phyloP scores from a whole-genome alignment of 2,329 filamentous ascomycete species.

The Exophiala sideris region DNA sequence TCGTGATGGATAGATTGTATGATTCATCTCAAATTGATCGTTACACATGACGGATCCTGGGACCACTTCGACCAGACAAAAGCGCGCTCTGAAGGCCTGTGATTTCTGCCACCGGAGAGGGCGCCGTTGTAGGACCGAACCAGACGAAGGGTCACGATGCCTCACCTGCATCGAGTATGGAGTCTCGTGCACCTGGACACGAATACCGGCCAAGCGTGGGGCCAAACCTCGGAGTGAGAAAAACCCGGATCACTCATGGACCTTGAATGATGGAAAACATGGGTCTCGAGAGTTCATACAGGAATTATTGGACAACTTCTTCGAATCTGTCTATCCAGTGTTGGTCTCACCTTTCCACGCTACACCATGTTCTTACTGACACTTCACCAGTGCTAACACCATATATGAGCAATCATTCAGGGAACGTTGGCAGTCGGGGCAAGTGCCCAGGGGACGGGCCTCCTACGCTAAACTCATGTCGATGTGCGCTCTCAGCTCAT shows the following conservation, averaged over 20 bases:
- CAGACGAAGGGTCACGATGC: not conserved
- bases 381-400: not conserved
- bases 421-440: slow-evolving; percentile 1
- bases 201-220: slow-evolving; percentile 6
- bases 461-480: slow-evolving; percentile 6
- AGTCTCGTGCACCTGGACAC: slow-evolving; percentile 5
- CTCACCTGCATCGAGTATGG: slow-evolving; percentile 8
- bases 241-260: not conserved
- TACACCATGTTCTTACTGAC: not conserved
- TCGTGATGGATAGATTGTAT: too few species aligned
- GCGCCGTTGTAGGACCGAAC: slow-evolving; percentile 1
- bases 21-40: too few species aligned
- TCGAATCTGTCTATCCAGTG: slow-evolving; percentile 12
- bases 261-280: slow-evolving; percentile 1
- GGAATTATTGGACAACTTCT: slow-evolving; percentile 1
- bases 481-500: slow-evolving; percentile 9
- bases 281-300: slow-evolving; percentile 1
- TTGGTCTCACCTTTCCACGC: not conserved
- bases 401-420: slow-evolving; percentile 5
- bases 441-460: not conserved
- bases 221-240: slow-evolving; percentile 7
- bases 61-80: not conserved
- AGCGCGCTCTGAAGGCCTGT: slow-evolving; percentile 8
- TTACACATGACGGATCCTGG: not conserved
- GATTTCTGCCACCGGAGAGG: slow-evolving; percentile 13